These are phyloP conservation scores for Nitzschia sp. DNA, from an alignment of 108 stramenopile species.

Conservation along the genomic window DNA sequence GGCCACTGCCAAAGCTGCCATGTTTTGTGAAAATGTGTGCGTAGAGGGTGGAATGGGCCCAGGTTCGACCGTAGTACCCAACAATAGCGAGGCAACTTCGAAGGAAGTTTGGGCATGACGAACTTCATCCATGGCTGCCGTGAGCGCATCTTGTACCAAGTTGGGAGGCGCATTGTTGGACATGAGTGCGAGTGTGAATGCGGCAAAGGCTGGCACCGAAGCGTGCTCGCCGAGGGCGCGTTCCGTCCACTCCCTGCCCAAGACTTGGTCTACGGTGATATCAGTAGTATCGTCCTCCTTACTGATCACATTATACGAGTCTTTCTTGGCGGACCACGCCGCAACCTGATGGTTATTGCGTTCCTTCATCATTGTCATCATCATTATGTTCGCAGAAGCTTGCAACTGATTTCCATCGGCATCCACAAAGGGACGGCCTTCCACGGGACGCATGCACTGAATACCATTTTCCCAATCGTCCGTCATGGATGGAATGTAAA, in stretches of 20 bases:
- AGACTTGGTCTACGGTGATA: slow-evolving; percentile 8
- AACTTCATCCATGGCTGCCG: slow-evolving; percentile 61
- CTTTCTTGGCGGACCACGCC: slow-evolving; percentile 22
- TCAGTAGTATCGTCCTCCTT: neutral
- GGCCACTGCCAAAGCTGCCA: slow-evolving; percentile 49
- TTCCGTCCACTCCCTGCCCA: slow-evolving; percentile 52
- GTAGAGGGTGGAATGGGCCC: slow-evolving; percentile 46
- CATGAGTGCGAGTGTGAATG: slow-evolving; percentile 66
- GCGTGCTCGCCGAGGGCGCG: slow-evolving; percentile 63
- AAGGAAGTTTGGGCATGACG: slow-evolving; percentile 57
- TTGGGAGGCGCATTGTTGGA: slow-evolving; percentile 53
- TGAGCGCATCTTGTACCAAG: slow-evolving; percentile 54
- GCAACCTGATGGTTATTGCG: too few species aligned
- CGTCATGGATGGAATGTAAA: neutral
- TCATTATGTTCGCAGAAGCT: slow-evolving; percentile 21
- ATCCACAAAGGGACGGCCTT: slow-evolving; percentile 60
- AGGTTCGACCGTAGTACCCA: slow-evolving; percentile 43
- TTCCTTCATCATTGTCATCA: neutral
- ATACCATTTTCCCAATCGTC: neutral
- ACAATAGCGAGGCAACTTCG: slow-evolving; percentile 48
- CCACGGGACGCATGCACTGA: slow-evolving; percentile 19
- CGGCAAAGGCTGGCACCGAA: slow-evolving; percentile 65
- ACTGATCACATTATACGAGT: slow-evolving; percentile 7
- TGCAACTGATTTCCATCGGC: slow-evolving; percentile 33
- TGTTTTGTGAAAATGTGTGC: slow-evolving; percentile 41